These are phyloP conservation scores for Neurospora sp. DNA, from an alignment of 495 filamentous ascomycete genomes.

Conservation along the genomic window DNA sequence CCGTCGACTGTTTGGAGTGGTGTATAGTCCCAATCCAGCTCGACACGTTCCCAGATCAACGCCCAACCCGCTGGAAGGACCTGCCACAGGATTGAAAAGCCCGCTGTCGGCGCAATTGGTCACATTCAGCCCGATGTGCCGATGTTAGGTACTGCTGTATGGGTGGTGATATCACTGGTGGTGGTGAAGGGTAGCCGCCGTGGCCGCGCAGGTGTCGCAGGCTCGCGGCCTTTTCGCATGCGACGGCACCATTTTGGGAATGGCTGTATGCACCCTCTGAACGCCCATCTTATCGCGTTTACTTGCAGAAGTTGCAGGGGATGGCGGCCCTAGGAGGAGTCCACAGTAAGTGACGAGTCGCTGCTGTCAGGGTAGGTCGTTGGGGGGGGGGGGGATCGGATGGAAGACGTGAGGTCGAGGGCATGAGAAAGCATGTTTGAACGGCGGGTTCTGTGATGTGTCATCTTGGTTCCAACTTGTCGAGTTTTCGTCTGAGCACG, in stretches of 20 bases:
- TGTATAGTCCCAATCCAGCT: neutral
- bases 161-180: neutral
- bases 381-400: neutral
- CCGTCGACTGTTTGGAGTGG: neutral
- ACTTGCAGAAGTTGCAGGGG: neutral
- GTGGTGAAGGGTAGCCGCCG: neutral
- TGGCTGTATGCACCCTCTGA: neutral
- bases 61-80: neutral
- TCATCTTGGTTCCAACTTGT: neutral
- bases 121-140: neutral
- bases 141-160: too few relatives aligned
- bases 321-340: neutral
- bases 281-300: neutral
- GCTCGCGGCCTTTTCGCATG: neutral
- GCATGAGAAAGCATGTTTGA: neutral
- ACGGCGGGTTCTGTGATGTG: neutral
- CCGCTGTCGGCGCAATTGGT: neutral
- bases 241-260: neutral
- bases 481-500: neutral
- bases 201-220: neutral
- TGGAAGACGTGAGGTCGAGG: neutral
- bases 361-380: neutral
- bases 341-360: neutral
- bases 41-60: neutral
- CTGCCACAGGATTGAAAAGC: neutral